Evolutionary conservation across 352 stramenopile genomes (phyloP).

Genomic region (Globisporangium rhizosaccharum): DNA sequence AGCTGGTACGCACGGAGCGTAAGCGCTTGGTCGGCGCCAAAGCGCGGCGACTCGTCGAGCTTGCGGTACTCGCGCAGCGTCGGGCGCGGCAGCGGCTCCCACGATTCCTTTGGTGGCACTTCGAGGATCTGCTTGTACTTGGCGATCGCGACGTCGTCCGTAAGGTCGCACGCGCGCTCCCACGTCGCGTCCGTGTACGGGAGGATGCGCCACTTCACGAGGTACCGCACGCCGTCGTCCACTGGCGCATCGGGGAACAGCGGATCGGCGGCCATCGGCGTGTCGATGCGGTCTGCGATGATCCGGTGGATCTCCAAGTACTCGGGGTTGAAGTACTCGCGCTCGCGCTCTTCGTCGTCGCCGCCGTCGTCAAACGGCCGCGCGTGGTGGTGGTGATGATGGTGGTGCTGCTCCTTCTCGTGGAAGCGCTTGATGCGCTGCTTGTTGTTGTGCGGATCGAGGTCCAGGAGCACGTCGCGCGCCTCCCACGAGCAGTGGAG

Average conservation of each 20-base stretch:
- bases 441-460: constrained; percentile 84
- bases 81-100: constrained; percentile 53
- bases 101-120: constrained; percentile 57
- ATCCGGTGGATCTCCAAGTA: constrained; percentile 88
- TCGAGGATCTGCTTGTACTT: constrained; percentile 56
- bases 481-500: constrained; percentile 86
- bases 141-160: constrained; percentile 77
- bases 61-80: constrained; percentile 83
- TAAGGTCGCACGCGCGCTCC: constrained; percentile 83
- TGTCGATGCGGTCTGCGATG: constrained; percentile 71
- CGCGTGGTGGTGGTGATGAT: constrained; percentile 28
- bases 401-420: constrained; percentile 65
- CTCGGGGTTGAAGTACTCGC: constrained; percentile 89
- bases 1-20: constrained; percentile 79
- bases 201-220: constrained; percentile 86
- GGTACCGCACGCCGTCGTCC: constrained; percentile 84
- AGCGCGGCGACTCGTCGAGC: constrained; percentile 68
- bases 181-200: constrained; percentile 85
- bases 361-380: constrained; percentile 30
- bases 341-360: constrained; percentile 31
- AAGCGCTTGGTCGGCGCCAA: constrained; percentile 71
- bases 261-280: constrained; percentile 39
- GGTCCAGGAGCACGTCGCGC: constrained; percentile 58
- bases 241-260: constrained; percentile 56
- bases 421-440: constrained; percentile 85